Evolutionary conservation across 148 eudicot species (phyloP), one percentile per base, ranked within the genome.

Genomic region (Rhododendron simsii): DNA sequence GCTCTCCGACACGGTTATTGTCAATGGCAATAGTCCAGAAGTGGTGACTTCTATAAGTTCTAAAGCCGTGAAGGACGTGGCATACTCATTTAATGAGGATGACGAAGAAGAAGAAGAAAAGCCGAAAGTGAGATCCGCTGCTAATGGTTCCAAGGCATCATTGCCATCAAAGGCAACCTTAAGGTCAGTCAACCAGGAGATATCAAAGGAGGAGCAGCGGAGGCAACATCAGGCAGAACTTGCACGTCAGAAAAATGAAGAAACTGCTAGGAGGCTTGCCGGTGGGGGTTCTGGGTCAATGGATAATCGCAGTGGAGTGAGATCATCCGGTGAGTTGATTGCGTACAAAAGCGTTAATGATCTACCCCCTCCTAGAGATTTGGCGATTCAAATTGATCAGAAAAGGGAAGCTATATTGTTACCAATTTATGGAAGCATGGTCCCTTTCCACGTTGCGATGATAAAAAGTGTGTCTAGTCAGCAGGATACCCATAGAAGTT

Each of bases 221-320:
- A 88, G 95, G 86, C 93, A 89, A 85, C 95, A 92, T 71, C 95
- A 93, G 88, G 93, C 92, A 21, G 93, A 93, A 88, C 93, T 93
- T 83, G 95, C 95, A 18, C 93, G 93, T 45, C 92, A 91, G 84
- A 93, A 92, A 89, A 93, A 93, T 85, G 95, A 93, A 89, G 95
- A 93, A 87, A 93, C 93, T 78, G 95, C 95, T 37, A 90, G 93
- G 14, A 78, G 95, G 44, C 95, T 93, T 84, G 95, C 93, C 16
- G 95, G 95, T 9, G 90, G 86, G 28, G 92, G 91, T 44, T 61
- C 87, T 55, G 45, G 45, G 93, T 23, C 85, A 12, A 82, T 81
- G 5, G 91, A 41, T 41, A 41, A 6, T 41, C 45, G 45, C 7
- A 7, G 45, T 41, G 45, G 45, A 0, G 45, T 41, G 45, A 41